Base-by-base conservation (phyloP, 139 green algal species). In the Coelastrella sp. region DNA sequence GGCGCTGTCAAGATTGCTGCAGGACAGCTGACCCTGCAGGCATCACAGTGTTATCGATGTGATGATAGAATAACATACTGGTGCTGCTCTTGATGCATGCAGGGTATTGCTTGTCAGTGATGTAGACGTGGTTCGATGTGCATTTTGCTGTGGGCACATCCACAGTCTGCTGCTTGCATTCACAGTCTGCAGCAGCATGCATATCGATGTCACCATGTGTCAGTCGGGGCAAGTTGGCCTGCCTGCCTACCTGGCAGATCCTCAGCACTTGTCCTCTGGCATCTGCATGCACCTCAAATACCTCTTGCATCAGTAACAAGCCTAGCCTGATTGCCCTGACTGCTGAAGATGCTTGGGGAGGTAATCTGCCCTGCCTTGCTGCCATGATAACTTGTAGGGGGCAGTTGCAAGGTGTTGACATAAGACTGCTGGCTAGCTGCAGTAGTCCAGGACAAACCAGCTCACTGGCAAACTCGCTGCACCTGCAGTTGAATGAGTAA, bases 291-390 rank as follows among this genome's bases (percentile, higher is more conserved):
- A 51, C 5, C 53, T 85, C 64, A 60, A 89, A 89, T 3, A 85
- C 73, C 23, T 73, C 80, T 66, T 87, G 72, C 64, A 89, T 64
- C 86, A 89, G 51, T 48, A 78, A n/a, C 27, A 89, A 75, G 23
- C 86, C 86, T 74, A 89, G 57, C 32, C 74, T 73, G 15, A 81
- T 73, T 43, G 50, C 57, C 40, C 79, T 51, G 35, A 81, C 62
- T 3, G 30, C 73, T 38, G 74, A 34, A 0, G 86, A 84, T 30
- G 79, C 80, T 69, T 85, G 80, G 3, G 66, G 48, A 2, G 66
- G 80, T 41, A 79, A 40, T 30, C 43, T 79, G 81, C 35, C 86
- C n/a, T 78, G 69, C 50, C 34, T 50, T 21, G 21, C 57, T 60
- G 41, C 63, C 57, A 71, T 32, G 30, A 90, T 75, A 79, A 90